Base-by-base conservation (phyloP, 2,329 filamentous ascomycete species). In the Trichoderma brevicompactum region DNA sequence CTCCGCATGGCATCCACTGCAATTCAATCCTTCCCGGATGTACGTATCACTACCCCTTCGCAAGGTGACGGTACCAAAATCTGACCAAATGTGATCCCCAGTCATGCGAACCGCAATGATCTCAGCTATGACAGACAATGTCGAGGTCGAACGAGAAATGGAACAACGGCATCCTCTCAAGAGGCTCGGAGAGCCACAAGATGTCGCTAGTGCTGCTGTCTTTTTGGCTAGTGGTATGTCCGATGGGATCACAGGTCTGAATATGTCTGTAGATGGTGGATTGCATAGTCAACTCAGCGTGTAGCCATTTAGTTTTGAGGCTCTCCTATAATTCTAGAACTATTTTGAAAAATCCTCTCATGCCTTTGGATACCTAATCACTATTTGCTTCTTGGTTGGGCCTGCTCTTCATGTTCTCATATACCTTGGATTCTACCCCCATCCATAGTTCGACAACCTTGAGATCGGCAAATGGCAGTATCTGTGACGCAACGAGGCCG, bases 371-470 rank as follows among this genome's bases (percentile, higher is more conserved):
- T 15, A 32, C 1, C 13, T 49, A 49, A 6, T 8, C 5, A 10
- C 46, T 49, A 28, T 48, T 13, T 49, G 6, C 7, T 13, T 7
- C 10, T 13, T 32, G 5, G 5, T 32, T 49, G 2, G 28, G 10
- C 36, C 36, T 10, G 36, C 5, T 8, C 12, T n/a, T 5, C 15
- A 49, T 49, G 8, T 12, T 28, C 23, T 49, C 46, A n/a, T 49
- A 49, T 8, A 49, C 46, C 23, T n/a, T 49, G 5, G 9, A 32
- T 3, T 49, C 46, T 49, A 49, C 23, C 23, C 12, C 46, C 46
- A 49, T 49, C 46, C 46, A 49, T 7, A 49, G 46, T 19, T 49
- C 19, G 46, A 49, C 46, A 49, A 49, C 46, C 46, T 49, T 32
- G 19, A 49, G 46, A 15, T 49, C 46, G 10, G 46, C 46, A 49